Conservation (phyloP, 202 grass and related monocot species). For the Miscanthus sacchariflorus region DNA sequence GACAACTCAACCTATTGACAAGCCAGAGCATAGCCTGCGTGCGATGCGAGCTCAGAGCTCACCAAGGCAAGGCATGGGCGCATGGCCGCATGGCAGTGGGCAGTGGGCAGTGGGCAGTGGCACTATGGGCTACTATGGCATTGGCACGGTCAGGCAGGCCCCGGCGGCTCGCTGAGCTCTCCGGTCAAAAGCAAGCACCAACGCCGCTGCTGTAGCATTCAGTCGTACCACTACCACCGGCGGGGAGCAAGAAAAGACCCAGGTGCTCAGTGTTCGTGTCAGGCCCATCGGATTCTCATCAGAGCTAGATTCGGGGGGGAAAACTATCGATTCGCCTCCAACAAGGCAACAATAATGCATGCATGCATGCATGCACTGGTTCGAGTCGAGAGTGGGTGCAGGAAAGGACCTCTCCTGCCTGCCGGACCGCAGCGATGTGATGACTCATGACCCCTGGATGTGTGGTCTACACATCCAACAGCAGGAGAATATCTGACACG, state of each 20-base stretch:
- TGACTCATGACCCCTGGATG: no score
- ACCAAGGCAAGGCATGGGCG: neutral
- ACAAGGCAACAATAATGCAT: slow-evolving; percentile 42
- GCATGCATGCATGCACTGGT: slow-evolving; percentile 30
- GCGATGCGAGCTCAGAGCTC: slow-evolving; percentile 1
- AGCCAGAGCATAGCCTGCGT: slow-evolving; percentile 1
- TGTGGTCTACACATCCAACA: slow-evolving; percentile 34
- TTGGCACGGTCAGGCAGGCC: neutral
- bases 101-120: no score
- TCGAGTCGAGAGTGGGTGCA: neutral
- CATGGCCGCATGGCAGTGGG: no score
- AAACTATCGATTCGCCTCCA: neutral
- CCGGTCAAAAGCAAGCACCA: slow-evolving; percentile 58
- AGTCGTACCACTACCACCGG: neutral
- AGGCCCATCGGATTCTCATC: slow-evolving; percentile 48
- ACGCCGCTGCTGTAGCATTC: neutral
- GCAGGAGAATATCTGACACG: slow-evolving; percentile 73
- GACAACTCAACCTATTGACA: slow-evolving; percentile 17
- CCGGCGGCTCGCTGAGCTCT: neutral
- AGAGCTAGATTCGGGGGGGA: neutral
- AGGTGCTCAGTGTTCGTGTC: slow-evolving; percentile 41
- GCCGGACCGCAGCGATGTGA: no score
- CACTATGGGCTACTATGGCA: neutral
- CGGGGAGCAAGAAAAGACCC: slow-evolving; percentile 52
- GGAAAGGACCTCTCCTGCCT: slow-evolving; percentile 8